Base-by-base conservation (phyloP, 108 stramenopile species). In the Heterococcus sp. region DNA sequence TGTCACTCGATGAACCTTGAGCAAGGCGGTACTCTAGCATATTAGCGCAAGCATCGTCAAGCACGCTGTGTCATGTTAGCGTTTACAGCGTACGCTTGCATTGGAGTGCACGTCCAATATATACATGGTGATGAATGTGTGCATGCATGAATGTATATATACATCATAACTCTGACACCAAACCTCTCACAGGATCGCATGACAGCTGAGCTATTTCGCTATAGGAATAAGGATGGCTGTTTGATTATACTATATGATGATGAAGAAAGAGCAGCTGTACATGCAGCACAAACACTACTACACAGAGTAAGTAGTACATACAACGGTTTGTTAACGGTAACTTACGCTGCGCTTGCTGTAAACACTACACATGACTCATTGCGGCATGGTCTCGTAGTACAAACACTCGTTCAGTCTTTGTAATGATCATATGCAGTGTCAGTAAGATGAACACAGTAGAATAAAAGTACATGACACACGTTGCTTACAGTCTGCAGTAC, bases 221-320 rank as follows among this genome's bases (percentile, higher is more conserved):
- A 64, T 76, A 76, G 63, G 38, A 86, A 86, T 76, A 40, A 14
- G 76, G 85, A 77, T 26, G 82, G 85, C 35, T 63, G 32, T 2
- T 76, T 86, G 30, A 75, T 86, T n/a, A 36, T 86, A 2, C 70
- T 86, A 34, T 86, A 86, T 69, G 82, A 76, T 21, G 40, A 84
- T 67, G 82, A 86, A 40, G 82, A 83, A 32, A 35, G 58, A 35
- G 14, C 63, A 3, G 75, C 75, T 2, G 36, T 34, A 3, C 64
- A 76, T 37, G 85, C 75, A 2, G 72, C 72, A 3, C 72, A 72
- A 21, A 58, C 70, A 27, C 70, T 71, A 33, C 34, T 34, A 27
- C 70, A 71, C 70, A 36, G 70, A 2, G 46, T 58, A 21, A 58
- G 46, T n/a, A n/a, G n/a, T n/a, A n/a, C n/a, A n/a, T n/a, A n/a